A percentile compares a stretch with the other conserved stretches of the same genome.
phyloP scores from a whole-genome alignment of 2,329 filamentous ascomycete species.

The Aspergillus udagawae region DNA sequence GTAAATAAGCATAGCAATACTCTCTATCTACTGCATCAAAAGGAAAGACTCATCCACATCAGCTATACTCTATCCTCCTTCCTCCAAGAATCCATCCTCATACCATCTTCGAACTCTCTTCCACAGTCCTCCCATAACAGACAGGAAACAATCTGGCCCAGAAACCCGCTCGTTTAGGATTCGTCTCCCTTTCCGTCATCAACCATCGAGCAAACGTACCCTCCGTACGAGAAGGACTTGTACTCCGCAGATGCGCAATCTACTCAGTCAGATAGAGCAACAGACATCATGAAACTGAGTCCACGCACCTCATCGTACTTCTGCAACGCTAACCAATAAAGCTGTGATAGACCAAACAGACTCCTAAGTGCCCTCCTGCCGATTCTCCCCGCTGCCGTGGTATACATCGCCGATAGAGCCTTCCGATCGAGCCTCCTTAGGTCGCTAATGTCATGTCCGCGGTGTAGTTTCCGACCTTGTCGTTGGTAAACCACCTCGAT shows the following conservation, averaged over 20 bases:
- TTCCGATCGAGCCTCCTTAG: conserved; percentile 13
- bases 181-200: conserved; percentile 19
- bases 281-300: background rate
- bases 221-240: conserved; percentile 26
- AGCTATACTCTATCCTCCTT: background rate
- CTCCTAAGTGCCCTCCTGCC: conserved; percentile 16
- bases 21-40: background rate
- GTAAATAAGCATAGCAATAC: background rate
- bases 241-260: conserved; percentile 29
- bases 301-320: conserved; percentile 27
- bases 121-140: conserved; percentile 28
- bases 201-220: conserved; percentile 30
- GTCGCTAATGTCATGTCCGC: conserved; percentile 17
- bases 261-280: conserved; percentile 5
- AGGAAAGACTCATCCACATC: background rate
- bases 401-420: conserved; percentile 21
- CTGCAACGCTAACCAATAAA: conserved; percentile 24
- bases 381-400: conserved; percentile 23
- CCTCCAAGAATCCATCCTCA: conserved; percentile 5
- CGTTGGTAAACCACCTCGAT: conserved; percentile 27
- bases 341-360: conserved; percentile 22
- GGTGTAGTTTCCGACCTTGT: conserved; percentile 20
- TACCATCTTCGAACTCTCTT: conserved; percentile 24
- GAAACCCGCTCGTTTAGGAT: conserved; percentile 23
- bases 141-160: conserved; percentile 32